phyloP scores from a whole-genome alignment of 768 basidiomycete species.

The Clitopilus passeckerianus region DNA sequence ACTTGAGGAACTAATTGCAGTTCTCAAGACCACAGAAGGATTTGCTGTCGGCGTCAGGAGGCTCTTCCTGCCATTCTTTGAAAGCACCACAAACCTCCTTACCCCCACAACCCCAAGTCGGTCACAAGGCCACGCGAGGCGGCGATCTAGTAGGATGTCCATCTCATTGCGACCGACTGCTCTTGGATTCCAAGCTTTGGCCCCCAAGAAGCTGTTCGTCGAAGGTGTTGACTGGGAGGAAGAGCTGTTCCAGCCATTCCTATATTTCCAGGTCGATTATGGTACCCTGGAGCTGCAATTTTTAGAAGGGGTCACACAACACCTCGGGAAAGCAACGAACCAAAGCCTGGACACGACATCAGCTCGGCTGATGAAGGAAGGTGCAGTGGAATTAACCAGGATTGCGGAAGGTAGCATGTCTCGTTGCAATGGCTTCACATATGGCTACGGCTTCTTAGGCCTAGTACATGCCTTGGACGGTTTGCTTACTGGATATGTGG shows the following conservation, averaged over 20 bases:
- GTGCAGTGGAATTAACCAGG: slow-evolving; percentile 68
- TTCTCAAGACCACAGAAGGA: slow-evolving; percentile 75
- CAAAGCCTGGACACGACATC: slow-evolving; percentile 36
- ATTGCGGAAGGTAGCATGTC: slow-evolving; percentile 75
- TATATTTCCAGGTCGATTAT: slow-evolving; percentile 88
- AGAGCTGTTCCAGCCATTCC: slow-evolving; percentile 89
- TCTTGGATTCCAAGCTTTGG: slow-evolving; percentile 43
- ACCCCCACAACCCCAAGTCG: background rate
- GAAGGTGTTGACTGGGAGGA: slow-evolving; percentile 79
- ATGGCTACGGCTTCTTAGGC: slow-evolving; percentile 79
- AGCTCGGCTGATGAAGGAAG: slow-evolving; percentile 69
- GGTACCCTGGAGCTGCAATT: slow-evolving; percentile 68
- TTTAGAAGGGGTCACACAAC: slow-evolving; percentile 23
- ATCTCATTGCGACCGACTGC: slow-evolving; percentile 21
- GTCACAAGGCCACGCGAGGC: slow-evolving; percentile 29
- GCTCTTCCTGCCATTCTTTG: slow-evolving; percentile 12
- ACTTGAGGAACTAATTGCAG: slow-evolving; percentile 65
- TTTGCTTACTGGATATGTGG: slow-evolving; percentile 67
- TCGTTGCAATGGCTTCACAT: slow-evolving; percentile 77
- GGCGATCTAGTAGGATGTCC: slow-evolving; percentile 60
- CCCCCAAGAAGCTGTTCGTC: slow-evolving; percentile 15
- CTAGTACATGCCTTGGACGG: slow-evolving; percentile 72
- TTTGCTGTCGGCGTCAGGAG: slow-evolving; percentile 60
- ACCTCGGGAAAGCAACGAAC: slow-evolving; percentile 18
- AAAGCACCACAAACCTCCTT: slow-evolving; percentile 6